These are phyloP conservation scores for Rhodomyrtus tomentosa DNA, from an alignment of 345 rosid genomes.

Conservation along the genomic window DNA sequence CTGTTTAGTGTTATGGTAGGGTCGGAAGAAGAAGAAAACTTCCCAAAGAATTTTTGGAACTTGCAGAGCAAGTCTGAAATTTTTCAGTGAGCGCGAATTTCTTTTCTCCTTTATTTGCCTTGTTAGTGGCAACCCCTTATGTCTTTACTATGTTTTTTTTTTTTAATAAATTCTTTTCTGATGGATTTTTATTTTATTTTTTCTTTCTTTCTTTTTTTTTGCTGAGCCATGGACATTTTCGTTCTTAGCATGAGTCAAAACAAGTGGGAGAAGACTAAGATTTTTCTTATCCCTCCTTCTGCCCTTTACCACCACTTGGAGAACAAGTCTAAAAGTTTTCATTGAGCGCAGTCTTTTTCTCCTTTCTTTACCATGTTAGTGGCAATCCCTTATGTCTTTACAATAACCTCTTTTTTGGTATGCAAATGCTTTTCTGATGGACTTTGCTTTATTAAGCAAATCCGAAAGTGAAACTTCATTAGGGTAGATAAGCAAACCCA, in stretches of 20 bases:
- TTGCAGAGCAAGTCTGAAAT: not conserved
- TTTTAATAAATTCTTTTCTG: not conserved
- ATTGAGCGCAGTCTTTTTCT: not conserved
- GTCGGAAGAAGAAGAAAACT: not conserved
- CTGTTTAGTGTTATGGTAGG: not conserved
- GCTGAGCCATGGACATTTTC: not conserved
- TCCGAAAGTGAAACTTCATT: no score
- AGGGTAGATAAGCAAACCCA: no score
- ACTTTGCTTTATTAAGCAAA: no score
- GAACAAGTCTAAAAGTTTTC: no score
- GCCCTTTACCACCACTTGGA: not conserved
- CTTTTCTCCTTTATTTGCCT: not conserved
- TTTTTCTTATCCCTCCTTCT: not conserved
- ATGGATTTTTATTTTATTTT: not conserved
- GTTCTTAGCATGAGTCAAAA: not conserved
- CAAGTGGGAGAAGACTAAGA: not conserved
- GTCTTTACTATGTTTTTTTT: not conserved
- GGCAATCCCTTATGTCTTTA: not conserved
- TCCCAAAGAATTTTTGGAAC: not conserved
- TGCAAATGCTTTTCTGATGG: not conserved
- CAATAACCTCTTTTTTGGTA: not conserved
- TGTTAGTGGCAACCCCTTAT: not conserved
- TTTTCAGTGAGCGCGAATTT: not conserved
- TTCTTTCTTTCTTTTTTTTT: not conserved
- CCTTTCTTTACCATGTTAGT: not conserved